A percentile compares a stretch with the other conserved stretches of the same genome.
phyloP scores from a whole-genome alignment of 23 red algal genomes.

The Gracilaria gracilis region DNA sequence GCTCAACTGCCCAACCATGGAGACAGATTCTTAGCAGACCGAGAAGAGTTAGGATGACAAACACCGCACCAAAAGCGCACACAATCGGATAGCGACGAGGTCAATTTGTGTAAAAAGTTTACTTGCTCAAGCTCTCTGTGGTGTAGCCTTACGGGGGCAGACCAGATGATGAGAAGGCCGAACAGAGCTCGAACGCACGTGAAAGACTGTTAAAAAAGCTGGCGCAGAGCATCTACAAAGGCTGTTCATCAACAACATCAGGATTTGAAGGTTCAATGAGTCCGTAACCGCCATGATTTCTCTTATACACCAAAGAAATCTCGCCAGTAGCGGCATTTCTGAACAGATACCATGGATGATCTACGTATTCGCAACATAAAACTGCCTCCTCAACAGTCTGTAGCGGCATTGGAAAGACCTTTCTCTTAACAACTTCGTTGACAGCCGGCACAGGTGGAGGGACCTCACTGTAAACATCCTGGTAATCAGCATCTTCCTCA shows the following conservation, averaged over 20 bases:
- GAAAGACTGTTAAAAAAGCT: conserved; percentile 6
- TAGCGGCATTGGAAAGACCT: conserved; percentile 82
- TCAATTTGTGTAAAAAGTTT: background rate
- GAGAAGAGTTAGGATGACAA: background rate
- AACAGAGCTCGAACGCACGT: conserved; percentile 1
- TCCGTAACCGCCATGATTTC: conserved; percentile 92
- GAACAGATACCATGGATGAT: conserved; percentile 97
- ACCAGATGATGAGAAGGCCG: conserved; percentile 9
- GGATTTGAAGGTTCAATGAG: conserved; percentile 84
- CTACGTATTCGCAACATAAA: conserved; percentile 85
- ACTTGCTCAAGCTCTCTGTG: background rate
- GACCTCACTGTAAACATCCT: conserved; percentile 30
- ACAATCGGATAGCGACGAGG: background rate
- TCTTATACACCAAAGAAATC: conserved; percentile 90
- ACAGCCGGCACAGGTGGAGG: conserved; percentile 46
- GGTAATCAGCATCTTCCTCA: conserved; percentile 31
- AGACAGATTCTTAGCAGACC: background rate
- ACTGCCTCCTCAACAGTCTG: conserved; percentile 92
- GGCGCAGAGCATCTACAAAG: conserved; percentile 1
- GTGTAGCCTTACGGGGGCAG: background rate
- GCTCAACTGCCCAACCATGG: too few species aligned
- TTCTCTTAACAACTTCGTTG: conserved; percentile 77
- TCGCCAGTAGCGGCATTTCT: conserved; percentile 82
- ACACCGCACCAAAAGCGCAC: background rate
- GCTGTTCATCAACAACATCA: conserved; percentile 55